Base-by-base conservation (phyloP, 1,284 basidiomycete species). In the Meira miltonrushii region DNA sequence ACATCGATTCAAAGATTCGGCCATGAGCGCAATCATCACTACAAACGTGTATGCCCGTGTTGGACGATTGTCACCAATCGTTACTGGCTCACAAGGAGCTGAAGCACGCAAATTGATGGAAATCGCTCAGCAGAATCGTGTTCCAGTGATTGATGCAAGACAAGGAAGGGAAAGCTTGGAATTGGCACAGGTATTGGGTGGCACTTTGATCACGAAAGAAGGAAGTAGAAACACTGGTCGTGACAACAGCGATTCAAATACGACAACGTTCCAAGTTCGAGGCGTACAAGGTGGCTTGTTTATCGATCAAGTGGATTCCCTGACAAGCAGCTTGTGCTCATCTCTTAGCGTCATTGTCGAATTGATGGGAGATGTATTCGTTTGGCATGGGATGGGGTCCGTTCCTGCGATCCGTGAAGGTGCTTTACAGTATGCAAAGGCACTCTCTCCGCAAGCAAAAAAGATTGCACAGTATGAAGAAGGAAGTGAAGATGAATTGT, bases 381-480 rank as follows among this genome's bases (percentile, higher is more conserved):
- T 75, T 10, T 74, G 73, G 73, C 68, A 75, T 49, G 73, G 73
- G 15, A 40, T 55, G 10, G 73, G 72, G 49, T 59, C 67, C 5
- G 39, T 61, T 5, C 21, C 41, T 12, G 50, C 56, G n/a, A 65
- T 67, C 28, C 61, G 70, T n/a, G 58, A 58, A 23, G 60, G 57
- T 23, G 67, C 70, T 11, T 50, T 61, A n/a, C 61, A 59, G 6
- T 74, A 64, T 44, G 68, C 70, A 28, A 58, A 59, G 11, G 62
- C 66, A 17, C 57, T 68, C 10, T 61, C 62, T 39, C 61, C 58
- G 40, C 54, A 58, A 3, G 49, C 25, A 43, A 25, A 33, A 39
- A 59, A 52, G 21, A 51, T 76, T 1, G 50, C 56, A 11, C 67
- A 75, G 41, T 47, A 69, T 15, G 59, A 71, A n/a, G 73, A 75